These are phyloP conservation scores for Eucalyptus viminalis DNA, from an alignment of 345 rosid genomes.

Conservation along the genomic window DNA sequence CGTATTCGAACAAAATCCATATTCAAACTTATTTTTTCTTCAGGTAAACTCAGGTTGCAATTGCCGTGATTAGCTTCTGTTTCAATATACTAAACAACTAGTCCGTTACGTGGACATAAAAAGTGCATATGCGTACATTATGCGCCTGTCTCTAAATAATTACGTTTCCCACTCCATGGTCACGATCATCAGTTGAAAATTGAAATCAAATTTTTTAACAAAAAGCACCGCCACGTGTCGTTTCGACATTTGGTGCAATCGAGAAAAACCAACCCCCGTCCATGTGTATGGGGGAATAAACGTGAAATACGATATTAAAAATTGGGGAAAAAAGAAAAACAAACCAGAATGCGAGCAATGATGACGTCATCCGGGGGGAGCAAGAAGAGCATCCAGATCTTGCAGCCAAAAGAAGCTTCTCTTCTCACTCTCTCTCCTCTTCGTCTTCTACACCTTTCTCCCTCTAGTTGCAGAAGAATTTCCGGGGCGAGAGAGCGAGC, in stretches of 20 bases:
- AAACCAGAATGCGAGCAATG: neutral
- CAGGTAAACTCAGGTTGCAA: neutral
- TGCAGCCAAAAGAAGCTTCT: slow-evolving; percentile 52
- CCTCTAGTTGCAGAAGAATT: neutral
- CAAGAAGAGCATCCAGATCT: slow-evolving; percentile 52
- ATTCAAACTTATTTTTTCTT: neutral
- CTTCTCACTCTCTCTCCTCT: neutral
- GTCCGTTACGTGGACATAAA: neutral
- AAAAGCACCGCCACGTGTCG: neutral
- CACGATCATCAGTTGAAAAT: neutral
- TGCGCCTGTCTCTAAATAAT: neutral
- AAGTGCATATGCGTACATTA: neutral
- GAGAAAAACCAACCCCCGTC: neutral
- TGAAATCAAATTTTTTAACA: neutral
- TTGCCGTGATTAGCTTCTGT: neutral
- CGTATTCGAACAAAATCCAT: neutral
- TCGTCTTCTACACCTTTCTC: neutral
- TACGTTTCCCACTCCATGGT: neutral
- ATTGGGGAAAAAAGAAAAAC: neutral
- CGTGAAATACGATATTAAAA: neutral
- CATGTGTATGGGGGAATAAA: neutral
- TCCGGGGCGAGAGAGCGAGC: neutral
- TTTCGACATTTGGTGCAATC: neutral
- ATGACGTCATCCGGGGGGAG: slow-evolving; percentile 22
- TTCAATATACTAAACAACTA: neutral